A percentile compares a stretch with the other conserved stretches of the same genome.
phyloP scores from a whole-genome alignment of 2,329 filamentous ascomycete genomes.

The Sporothrix euskadiensis region DNA sequence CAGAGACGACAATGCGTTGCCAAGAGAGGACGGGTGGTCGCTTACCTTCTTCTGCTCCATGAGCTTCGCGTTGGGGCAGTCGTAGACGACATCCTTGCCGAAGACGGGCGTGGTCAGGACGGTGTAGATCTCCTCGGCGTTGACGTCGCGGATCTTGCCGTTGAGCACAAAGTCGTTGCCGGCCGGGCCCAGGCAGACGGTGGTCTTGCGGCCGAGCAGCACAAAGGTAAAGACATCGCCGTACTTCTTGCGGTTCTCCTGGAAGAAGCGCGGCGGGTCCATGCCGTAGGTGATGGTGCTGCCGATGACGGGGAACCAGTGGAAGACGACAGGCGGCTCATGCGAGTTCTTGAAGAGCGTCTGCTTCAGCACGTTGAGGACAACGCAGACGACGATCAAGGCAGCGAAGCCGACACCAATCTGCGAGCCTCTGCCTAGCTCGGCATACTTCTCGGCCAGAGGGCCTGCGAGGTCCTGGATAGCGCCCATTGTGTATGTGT shows the following conservation, averaged over 20 bases:
- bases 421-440: conserved; percentile 52
- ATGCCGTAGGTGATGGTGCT: conserved; percentile 95
- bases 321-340: conserved; percentile 78
- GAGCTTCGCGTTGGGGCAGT: conserved; percentile 79
- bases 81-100: conserved; percentile 77
- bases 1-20: not conserved
- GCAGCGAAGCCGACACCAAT: conserved; percentile 47
- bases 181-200: conserved; percentile 50
- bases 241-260: conserved; percentile 64
- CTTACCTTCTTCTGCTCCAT: conserved; percentile 87
- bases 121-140: conserved; percentile 56
- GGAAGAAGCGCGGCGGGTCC: conserved; percentile 87
- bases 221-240: conserved; percentile 58
- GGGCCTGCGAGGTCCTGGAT: conserved; percentile 55
- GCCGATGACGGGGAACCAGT: conserved; percentile 80
- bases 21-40: conserved; percentile 18
- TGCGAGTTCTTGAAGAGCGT: conserved; percentile 78
- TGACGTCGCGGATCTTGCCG: conserved; percentile 54
- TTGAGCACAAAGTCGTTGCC: conserved; percentile 61
- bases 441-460: conserved; percentile 51
- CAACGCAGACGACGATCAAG: conserved; percentile 58
- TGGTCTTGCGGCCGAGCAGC: conserved; percentile 53
- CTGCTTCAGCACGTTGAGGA: conserved; percentile 79
- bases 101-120: conserved; percentile 61
- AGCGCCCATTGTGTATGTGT: conserved; percentile 51